These are phyloP conservation scores for Fusarium sp. DNA, from an alignment of 2,329 filamentous ascomycete species.

Conservation along the genomic window DNA sequence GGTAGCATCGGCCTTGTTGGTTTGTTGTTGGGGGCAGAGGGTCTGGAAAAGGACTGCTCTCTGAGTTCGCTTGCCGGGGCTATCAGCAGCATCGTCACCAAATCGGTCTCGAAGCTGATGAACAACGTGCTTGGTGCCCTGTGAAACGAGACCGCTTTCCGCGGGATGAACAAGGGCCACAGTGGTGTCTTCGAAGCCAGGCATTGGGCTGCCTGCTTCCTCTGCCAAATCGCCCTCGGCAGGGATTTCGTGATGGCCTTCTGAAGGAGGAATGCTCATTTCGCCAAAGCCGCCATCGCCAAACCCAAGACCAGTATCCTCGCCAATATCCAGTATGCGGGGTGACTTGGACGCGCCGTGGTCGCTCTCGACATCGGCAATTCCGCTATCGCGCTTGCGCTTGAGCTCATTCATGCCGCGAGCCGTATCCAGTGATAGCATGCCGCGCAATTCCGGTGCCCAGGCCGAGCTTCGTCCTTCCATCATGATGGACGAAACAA, in stretches of 20 bases:
- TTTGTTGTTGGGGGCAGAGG: constrained; percentile 81
- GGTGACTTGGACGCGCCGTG: constrained; percentile 72
- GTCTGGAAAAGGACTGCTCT: constrained; percentile 88
- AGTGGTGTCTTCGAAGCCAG: constrained; percentile 81
- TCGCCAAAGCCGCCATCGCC: constrained; percentile 60
- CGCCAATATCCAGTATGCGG: constrained; percentile 69
- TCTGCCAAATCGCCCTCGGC: constrained; percentile 61
- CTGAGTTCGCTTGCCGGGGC: constrained; percentile 77
- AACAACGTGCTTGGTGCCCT: constrained; percentile 94
- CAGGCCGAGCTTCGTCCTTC: constrained; percentile 80
- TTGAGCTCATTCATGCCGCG: constrained; percentile 83
- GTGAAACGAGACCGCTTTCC: constrained; percentile 85
- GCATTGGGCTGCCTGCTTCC: constrained; percentile 57
- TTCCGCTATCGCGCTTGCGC: constrained; percentile 89
- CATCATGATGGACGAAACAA: constrained; percentile 86
- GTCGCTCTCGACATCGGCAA: constrained; percentile 79
- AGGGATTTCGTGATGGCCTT: constrained; percentile 71
- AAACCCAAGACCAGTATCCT: constrained; percentile 65
- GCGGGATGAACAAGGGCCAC: constrained; percentile 79
- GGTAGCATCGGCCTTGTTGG: constrained; percentile 88
- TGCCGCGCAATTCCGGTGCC: constrained; percentile 92
- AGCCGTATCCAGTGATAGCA: constrained; percentile 86
- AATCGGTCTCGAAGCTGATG: constrained; percentile 92
- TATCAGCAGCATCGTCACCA: constrained; percentile 73
- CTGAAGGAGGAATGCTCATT: constrained; percentile 64